Percentiles rank a stretch among this genome's conserved stretches.
Evolutionary conservation across 2,329 filamentous ascomycete genomes (phyloP).

Genomic region (Penicillium sp.): DNA sequence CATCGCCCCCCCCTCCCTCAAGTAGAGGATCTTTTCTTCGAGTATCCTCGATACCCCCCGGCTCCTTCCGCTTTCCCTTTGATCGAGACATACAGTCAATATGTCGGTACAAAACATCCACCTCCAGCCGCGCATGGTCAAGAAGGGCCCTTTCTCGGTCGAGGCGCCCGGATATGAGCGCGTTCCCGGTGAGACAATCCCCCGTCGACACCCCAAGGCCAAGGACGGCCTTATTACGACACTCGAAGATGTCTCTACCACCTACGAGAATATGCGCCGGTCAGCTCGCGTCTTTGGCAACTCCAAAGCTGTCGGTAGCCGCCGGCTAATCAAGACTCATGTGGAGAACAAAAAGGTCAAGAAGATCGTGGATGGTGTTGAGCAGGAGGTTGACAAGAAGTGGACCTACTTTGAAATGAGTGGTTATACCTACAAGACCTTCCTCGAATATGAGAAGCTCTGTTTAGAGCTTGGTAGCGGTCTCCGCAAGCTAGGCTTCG

Average conservation of each 20-base stretch:
- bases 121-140: conserved; percentile 53
- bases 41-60: conserved; percentile 1
- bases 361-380: conserved; percentile 79
- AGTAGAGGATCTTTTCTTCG: conserved; percentile 14
- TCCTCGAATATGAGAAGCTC: conserved; percentile 72
- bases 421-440: conserved; percentile 71
- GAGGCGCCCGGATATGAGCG: conserved; percentile 67
- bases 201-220: conserved; percentile 69
- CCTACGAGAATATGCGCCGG: conserved; percentile 73
- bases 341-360: conserved; percentile 84
- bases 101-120: conserved; percentile 35
- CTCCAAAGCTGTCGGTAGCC: conserved; percentile 65
- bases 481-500: conserved; percentile 70
- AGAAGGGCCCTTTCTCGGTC: conserved; percentile 71
- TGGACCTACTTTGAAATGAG: conserved; percentile 89
- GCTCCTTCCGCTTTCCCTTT: conserved; percentile 1
- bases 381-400: conserved; percentile 80
- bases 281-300: conserved; percentile 63
- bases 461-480: conserved; percentile 69
- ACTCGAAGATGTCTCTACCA: conserved; percentile 67
- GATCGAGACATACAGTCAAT: conserved; percentile 17
- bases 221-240: conserved; percentile 70
- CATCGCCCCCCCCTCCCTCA: neutral
- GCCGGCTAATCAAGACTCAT: conserved; percentile 73
- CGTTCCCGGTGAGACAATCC: conserved; percentile 77